Evolutionary conservation across 2,329 filamentous ascomycete genomes (phyloP), one percentile per base, ranked within the genome.

Genomic region (Cercospora sojina): DNA sequence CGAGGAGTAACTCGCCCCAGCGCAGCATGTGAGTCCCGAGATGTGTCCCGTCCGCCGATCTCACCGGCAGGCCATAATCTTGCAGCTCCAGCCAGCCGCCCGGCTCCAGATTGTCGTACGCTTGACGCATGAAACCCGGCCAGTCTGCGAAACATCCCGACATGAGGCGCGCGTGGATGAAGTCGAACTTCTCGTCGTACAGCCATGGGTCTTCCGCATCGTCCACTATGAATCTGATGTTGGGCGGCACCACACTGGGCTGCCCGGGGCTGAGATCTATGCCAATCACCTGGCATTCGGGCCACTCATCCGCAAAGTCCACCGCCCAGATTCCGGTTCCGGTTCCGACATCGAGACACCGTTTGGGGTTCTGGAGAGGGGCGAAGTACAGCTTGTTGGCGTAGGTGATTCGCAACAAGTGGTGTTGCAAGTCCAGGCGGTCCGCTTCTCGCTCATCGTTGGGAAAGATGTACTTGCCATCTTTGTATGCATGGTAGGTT

Each of bases 201-300:
- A 82, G 76, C 88, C 88, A 90, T 8, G 85, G 81, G 56, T 84
- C 80, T 69, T 88, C 86, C 59, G 84, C 83, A 72, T 90, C 87
- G 71, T 90, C 87, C 9, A 90, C 82, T 65, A 88, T 79, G 77
- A 89, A 89, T 7, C 80, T 81, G n/a, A 86, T 81, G 72, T 89
- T 89, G 10, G 84, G 81, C 16, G 86, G 87, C 12, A 88, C 80
- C 77, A 82, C 78, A 41, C 76, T 77, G 2, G 83, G 83, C 70
- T 86, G 83, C 47, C 83, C 81, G 9, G 82, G 82, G 63, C 78
- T 82, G 6, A 86, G 78, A 67, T 86, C 84, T 25, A 77, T 81
- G 18, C 83, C 83, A 3, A 79, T 76, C 3, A 84, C 81, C 35
- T 77, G 66, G 53, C 75, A 77, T 9, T 77, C 75, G 0, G 81